Base-by-base conservation (phyloP, 306 rosid genomes). In the Abrus pulchellus region DNA sequence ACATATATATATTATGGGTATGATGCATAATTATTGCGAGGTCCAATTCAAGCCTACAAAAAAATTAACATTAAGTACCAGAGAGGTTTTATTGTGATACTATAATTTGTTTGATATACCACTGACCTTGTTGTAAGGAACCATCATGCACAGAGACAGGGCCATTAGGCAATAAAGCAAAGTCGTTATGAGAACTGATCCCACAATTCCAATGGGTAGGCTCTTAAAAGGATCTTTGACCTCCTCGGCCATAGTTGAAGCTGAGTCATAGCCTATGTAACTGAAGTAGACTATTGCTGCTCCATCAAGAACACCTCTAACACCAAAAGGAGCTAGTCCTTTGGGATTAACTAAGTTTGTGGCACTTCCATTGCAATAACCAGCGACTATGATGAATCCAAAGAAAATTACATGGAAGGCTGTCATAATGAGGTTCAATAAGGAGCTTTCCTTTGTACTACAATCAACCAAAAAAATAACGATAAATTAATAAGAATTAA, bases 231-330 rank as follows among this genome's bases (percentile, higher is more conserved):
- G 99, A 65, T 87, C 88, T 77, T 86, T 90, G 40, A 90, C 91
- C 83, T 94, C 99, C 79, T 94, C 99, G 29, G 99, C 99, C 91
- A 94, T 82, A 32, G 99, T 94, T 80, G 99, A 93, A 80, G 92
- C 99, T 9, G 99, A 93, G 83, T 94, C 97, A 80, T 93, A 94
- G 47, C 99, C 99, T 53, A 94, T 94, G 68, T 93, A 94, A 82
- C 97, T 93, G 78, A 94, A 90, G 80, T 94, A 94, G 12, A 94
- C 99, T 57, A 83, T 80, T 62, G 99, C 97, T 67, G 99, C 97
- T 81, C 99, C 99, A 76, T 94, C 94, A 74, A 94, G 84, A 82
- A 93, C 80, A 54, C 91, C 90, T 85, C 89, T 85, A 13, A 83
- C 87, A 41, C 99, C 99, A 55, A 72, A 82, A 56, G 99, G 99